Conservation (phyloP, 2,329 filamentous ascomycete genomes). For the Aspergillus fumigatus region DNA sequence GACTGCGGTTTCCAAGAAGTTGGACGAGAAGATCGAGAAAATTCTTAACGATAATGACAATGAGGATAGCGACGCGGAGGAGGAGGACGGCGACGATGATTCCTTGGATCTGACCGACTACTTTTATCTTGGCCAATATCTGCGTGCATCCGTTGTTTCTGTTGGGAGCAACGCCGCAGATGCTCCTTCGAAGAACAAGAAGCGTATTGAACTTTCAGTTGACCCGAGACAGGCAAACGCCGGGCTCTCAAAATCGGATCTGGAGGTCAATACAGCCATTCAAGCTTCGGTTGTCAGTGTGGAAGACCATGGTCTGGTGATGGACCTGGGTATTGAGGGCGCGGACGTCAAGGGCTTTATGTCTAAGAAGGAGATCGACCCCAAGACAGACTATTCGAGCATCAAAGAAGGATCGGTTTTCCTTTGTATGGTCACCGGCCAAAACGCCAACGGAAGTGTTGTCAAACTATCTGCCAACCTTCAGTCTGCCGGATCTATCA, state of each 20-base stretch:
- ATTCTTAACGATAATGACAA: constrained; percentile 58
- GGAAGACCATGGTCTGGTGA: constrained; percentile 92
- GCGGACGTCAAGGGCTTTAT: constrained; percentile 74
- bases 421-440: constrained; percentile 73
- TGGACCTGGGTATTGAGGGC: constrained; percentile 78
- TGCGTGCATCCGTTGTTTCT: constrained; percentile 77
- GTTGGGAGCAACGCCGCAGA: constrained; percentile 55
- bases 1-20: constrained; percentile 78
- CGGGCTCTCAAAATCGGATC: constrained; percentile 65
- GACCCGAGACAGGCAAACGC: constrained; percentile 74
- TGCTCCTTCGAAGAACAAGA: constrained; percentile 62
- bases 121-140: constrained; percentile 80
- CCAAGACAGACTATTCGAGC: constrained; percentile 58
- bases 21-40: constrained; percentile 71
- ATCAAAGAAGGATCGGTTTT: constrained; percentile 81
- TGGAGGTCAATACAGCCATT: constrained; percentile 70
- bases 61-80: constrained; percentile 53
- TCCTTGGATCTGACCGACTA: constrained; percentile 69
- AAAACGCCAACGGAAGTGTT: constrained; percentile 73
- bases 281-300: constrained; percentile 86
- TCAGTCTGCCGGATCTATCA: constrained; percentile 63
- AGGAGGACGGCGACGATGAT: constrained; percentile 48
- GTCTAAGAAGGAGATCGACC: constrained; percentile 73
- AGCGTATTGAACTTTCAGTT: constrained; percentile 81
- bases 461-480: constrained; percentile 77